Evolutionary conservation across 2,329 filamentous ascomycete species (phyloP).

Genomic region (Sarocladium oryzae): DNA sequence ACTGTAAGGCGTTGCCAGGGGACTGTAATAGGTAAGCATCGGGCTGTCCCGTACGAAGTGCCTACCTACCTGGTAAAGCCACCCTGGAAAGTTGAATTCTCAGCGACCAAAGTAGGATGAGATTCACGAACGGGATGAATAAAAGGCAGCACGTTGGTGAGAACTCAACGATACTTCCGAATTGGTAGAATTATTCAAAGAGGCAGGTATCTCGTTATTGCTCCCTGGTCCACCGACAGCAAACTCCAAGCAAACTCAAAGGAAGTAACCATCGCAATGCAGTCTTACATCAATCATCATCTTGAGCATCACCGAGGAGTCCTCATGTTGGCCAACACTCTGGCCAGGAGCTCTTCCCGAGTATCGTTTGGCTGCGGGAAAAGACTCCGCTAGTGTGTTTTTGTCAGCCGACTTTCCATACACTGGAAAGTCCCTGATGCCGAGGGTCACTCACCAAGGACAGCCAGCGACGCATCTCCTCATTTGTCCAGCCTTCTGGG

Average conservation of each 20-base stretch:
- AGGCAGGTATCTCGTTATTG: background rate
- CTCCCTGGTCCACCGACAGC: background rate
- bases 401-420: no score
- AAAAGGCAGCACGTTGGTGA: background rate
- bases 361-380: constrained; percentile 37
- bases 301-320: background rate
- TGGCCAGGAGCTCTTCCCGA: constrained; percentile 39
- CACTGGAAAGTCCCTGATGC: constrained; percentile 9
- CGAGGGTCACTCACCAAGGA: constrained; percentile 50
- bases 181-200: no score
- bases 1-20: background rate
- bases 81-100: background rate
- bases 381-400: constrained; percentile 36
- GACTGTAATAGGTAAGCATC: background rate
- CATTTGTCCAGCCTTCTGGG: constrained; percentile 64
- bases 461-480: constrained; percentile 78
- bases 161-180: no score
- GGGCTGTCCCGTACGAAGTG: background rate
- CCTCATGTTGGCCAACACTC: constrained; percentile 42
- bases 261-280: background rate
- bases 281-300: no score
- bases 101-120: no score
- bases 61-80: background rate
- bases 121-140: background rate
- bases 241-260: background rate